Base-by-base conservation (phyloP, 495 filamentous ascomycete species). In the Xanthoparmelia taractica region DNA sequence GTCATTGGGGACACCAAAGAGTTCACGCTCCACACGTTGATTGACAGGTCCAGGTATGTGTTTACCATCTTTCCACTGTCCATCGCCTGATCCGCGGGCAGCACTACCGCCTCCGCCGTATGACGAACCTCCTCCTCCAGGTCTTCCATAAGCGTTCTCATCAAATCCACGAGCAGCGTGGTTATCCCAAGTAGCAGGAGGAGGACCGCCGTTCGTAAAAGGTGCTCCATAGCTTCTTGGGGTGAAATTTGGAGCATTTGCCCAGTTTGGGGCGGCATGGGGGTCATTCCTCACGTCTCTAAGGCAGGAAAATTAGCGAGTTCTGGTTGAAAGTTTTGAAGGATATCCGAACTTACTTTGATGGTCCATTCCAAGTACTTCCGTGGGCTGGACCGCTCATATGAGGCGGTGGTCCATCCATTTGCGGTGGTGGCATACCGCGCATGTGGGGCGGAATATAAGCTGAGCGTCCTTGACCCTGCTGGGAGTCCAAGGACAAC, bases 391-490 rank as follows among this genome's bases (percentile, higher is more conserved):
- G 80, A 27, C 73, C 77, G 57, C 73, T 74, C 70, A 76, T 73
- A 63, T 69, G 57, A 58, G 66, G 65, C 65, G 75, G 70, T 60
- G 71, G 72, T 63, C 76, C 78, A 66, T 79, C 79, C 69, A 77
- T 76, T 70, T 63, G 74, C 61, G 69, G 72, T 57, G 71, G 74
- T 63, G 71, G 77, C 72, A 83, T 84, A 67, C 78, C 78, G 72
- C 94, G 89, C 75, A 96, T 85, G 74, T 98, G 94, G 73, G 94
- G 94, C 68, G 94, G 94, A 73, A 97, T 96, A 80, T 98, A 98
- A 56, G 94, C 83, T 68, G 84, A 85, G 68, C 89, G 89, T 58
- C 76, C 76, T 52, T 78, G 75, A 63, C 89, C 88, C 73, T 91
- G 84, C 73, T 88, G 85, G 58, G 80, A 87, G 66, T 87, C 85